Evolutionary conservation across 1,284 basidiomycete genomes (phyloP), one percentile per base, ranked within the genome.

Genomic region (Ustilago loliicola): DNA sequence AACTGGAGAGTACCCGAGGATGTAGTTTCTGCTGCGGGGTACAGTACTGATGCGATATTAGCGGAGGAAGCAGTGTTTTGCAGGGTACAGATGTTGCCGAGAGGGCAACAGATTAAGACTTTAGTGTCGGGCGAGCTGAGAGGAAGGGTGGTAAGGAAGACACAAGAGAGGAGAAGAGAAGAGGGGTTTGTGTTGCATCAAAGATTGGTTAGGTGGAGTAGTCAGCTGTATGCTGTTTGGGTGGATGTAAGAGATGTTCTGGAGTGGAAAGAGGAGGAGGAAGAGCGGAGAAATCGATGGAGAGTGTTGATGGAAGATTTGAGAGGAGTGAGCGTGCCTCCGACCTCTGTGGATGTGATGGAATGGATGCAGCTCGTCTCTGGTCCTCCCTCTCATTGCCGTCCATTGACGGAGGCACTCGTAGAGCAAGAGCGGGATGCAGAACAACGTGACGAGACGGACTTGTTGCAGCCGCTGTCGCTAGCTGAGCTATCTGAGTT

Each of bases 1-100:
- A 79, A 79, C 15, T 79, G 77, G 77, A 56, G 65, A 1, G 62
- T 77, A 0, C 72, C 72, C 0, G 56, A 62, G 15, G 10, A 61
- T 9, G 15, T 29, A 9, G 59, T 79, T 0, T 64, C 68, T 30
- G 36, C 62, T 8, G 61, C 62, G 15, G 6, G 17, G 0, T 79
- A 79, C 45, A 60, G 54, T 13, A 79, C 77, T 6, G 66, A 70
- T 42, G 53, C 66, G 25, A 72, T 79, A 21, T 63, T 61, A 1
- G n/a, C 40, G 2, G 29, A 56, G 1, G 30, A 25, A 29, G 9
- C 69, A 8, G 7, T 17, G 3, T 70, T 65, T n/a, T 50, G 52
- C 0, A 15, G 38, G 0, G n/a, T 64, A 3, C 29, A 61, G 34
- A 32, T 77, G 30, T 58, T 76, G 1, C 53, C 52, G 1, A 40